Conservation (phyloP, 2,329 filamentous ascomycete genomes). For the Daldinia sp. region DNA sequence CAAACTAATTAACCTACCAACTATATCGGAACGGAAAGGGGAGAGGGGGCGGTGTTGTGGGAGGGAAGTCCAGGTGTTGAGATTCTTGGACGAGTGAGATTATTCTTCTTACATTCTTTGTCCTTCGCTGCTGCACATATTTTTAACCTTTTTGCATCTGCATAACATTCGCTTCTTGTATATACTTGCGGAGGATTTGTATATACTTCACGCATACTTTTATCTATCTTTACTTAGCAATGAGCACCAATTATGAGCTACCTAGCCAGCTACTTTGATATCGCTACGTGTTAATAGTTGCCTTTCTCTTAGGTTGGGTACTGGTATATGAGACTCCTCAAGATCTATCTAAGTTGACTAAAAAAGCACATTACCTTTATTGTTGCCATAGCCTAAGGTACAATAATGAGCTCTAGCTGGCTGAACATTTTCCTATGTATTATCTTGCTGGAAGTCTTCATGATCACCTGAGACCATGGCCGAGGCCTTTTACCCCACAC, state of each 20-base stretch:
- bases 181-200: conserved; percentile 28
- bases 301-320: too few species aligned
- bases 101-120: conserved; percentile 31
- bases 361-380: too few species aligned
- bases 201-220: conserved; percentile 9
- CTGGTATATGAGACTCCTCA: too few species aligned
- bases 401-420: too few species aligned
- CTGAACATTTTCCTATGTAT: too few species aligned
- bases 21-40: not conserved
- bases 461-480: too few species aligned
- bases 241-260: not conserved
- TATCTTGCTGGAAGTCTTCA: too few species aligned
- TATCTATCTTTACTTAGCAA: not conserved
- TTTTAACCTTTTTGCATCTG: not conserved
- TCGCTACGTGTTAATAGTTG: too few species aligned
- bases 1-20: conserved; percentile 27
- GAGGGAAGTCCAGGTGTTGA: conserved; percentile 22
- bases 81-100: not conserved
- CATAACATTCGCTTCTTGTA: conserved; percentile 13
- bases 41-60: conserved; percentile 4
- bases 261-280: too few species aligned
- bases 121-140: conserved; percentile 33
- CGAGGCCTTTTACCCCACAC: too few species aligned
- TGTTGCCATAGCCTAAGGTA: too few species aligned
- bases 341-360: too few species aligned